Percentiles rank a stretch among this genome's conserved stretches.
phyloP scores from a whole-genome alignment of 257 asterid genomes.

The Paulownia fortunei region DNA sequence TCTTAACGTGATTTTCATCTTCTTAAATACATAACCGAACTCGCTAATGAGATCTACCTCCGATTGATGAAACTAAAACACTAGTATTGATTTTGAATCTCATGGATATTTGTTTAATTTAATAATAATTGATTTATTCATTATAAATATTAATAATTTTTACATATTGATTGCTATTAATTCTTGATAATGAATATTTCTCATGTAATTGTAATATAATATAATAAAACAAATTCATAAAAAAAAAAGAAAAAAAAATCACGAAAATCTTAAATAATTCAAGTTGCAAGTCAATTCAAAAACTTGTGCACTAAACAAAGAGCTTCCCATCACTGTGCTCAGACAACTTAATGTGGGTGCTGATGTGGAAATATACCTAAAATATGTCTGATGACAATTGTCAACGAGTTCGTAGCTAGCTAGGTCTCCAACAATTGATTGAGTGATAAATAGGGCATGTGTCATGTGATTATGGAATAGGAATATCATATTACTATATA shows the following conservation, averaged over 20 bases:
- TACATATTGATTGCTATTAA: too few relatives aligned
- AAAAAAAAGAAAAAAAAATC: too few relatives aligned
- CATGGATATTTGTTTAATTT: too few relatives aligned
- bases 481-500: background rate
- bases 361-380: constrained; percentile 20
- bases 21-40: background rate
- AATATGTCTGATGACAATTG: background rate
- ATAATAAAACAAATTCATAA: too few relatives aligned
- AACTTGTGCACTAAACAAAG: background rate
- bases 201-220: too few relatives aligned
- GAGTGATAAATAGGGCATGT: background rate
- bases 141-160: too few relatives aligned
- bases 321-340: background rate
- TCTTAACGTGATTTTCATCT: background rate
- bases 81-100: too few relatives aligned
- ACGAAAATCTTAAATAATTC: too few relatives aligned
- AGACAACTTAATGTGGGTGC: constrained; percentile 11
- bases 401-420: constrained; percentile 7
- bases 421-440: background rate
- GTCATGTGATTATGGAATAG: background rate
- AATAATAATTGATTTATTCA: too few relatives aligned
- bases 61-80: too few relatives aligned
- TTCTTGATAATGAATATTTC: too few relatives aligned
- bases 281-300: background rate
- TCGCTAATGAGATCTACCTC: too few relatives aligned